Percentiles rank a stretch among this genome's conserved stretches.
phyloP scores from a whole-genome alignment of 164 flowering plant species.

The Saururus chinensis region DNA sequence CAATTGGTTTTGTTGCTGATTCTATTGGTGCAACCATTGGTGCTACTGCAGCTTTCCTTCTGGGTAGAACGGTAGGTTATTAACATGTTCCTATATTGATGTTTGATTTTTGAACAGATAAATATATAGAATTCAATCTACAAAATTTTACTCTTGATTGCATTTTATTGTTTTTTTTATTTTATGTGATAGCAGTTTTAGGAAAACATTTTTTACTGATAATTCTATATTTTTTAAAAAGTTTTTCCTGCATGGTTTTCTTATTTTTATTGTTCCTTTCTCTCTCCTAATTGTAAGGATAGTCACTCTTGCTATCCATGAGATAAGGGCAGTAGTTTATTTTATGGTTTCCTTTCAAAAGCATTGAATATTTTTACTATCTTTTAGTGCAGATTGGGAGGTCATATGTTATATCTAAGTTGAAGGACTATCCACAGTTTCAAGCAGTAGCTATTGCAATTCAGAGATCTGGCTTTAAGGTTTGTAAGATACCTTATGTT shows the following conservation, averaged over 20 bases:
- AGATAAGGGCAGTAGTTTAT: not conserved
- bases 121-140: no score
- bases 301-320: not conserved
- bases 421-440: slow-evolving; percentile 84
- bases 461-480: slow-evolving; percentile 90
- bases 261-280: not conserved
- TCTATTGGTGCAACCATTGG: slow-evolving; percentile 92
- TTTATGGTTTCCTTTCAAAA: not conserved
- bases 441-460: slow-evolving; percentile 86
- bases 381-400: slow-evolving; percentile 56
- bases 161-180: no score
- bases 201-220: no score
- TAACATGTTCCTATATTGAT: not conserved
- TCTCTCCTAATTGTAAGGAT: not conserved
- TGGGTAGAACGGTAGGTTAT: slow-evolving; percentile 80
- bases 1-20: slow-evolving; percentile 90
- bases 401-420: slow-evolving; percentile 68
- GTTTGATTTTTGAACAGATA: not conserved
- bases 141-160: no score
- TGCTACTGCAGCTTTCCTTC: slow-evolving; percentile 83
- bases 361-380: not conserved
- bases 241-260: no score
- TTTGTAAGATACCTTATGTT: slow-evolving; percentile 6
- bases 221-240: no score
- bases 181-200: no score